Evolutionary conservation across 441 rosid genomes (phyloP), one percentile per base, ranked within the genome.

Genomic region (Omphalea diandra): DNA sequence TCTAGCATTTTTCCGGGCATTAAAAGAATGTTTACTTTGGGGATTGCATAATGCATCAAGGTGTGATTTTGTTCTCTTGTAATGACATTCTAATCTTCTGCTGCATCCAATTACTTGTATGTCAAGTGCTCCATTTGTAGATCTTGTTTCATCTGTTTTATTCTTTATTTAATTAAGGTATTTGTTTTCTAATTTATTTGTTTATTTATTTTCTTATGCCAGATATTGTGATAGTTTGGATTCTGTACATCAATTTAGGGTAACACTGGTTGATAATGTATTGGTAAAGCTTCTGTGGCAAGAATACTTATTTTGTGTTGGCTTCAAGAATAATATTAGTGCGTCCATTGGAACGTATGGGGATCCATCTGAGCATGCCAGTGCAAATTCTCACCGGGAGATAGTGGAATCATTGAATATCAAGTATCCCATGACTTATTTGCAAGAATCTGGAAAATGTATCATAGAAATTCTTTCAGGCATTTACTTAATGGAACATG

Each of bases 1-100:
- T 20, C 75, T 71, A 75, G 84, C 88, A 65, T 89, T 89, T 81
- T 89, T 89, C 72, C 72, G 18, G 35, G 93, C 97, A 70, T 79
- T 89, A 65, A 85, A 78, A 71, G 98, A 95, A 68, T 95, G 98
- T 75, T 93, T 89, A 75, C 77, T 87, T 65, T 95, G 96, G 97
- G 98, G 85, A 67, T 82, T 93, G 75, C 83, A 14, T 65, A 90
- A 89, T 80, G 82, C 89, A 72, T 85, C 96, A 72, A 88, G 90
- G 96, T 90, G 71, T 35, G 81, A 70, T 44, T 50, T 79, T 53
- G 47, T 75, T 71, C 31, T 70, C 62, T 61, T 56, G 27, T 56
- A 31, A 22, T 60, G 41, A 60, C 55, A 49, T 33, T 53, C 61
- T 47, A 17, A 74, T 56, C 22, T 64, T 69, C 49, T 67, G 69